Evolutionary conservation across 2,329 filamentous ascomycete species (phyloP), one percentile per base, ranked within the genome.

Genomic region (Fusarium austroafricanum): DNA sequence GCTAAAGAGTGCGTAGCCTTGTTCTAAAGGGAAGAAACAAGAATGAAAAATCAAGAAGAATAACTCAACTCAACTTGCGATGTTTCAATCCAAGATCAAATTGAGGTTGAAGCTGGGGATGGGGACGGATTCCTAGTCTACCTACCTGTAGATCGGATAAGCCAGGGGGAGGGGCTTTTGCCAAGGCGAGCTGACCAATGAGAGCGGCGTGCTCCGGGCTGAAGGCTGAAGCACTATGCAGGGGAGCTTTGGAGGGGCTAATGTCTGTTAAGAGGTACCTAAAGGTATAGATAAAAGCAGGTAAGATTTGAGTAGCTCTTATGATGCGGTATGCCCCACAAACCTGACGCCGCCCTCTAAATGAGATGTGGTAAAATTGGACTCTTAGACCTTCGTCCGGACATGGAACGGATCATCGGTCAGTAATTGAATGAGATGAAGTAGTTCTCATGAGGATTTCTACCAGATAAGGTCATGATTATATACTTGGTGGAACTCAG

Each of bases 241-340:
- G 63, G 63, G 63, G 58, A 50, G 58, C 33, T 55, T 39, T 3
- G 51, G 43, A 59, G 58, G 49, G 59, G 55, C 54, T 28, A 26
- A 55, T 23, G 31, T 20, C 49, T 31, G 29, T 31, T 31, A 31
- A 31, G 29, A 14, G 14, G 14, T 31, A 31, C 29, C 10, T 31
- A 31, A 14, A 31, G 6, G 8, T 14, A 11, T 31, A 31, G 29
- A 31, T 10, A 31, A 31, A 31, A 12, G 8, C 6, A 12, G 29
- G 12, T 31, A 14, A 14, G 29, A 31, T 31, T 31, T 31, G 10
- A 31, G 29, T 31, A 31, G 29, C 11, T 31, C 10, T 31, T 31
- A 31, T 31, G 28, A 10, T 12, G 9, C 7, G 28, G 11, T 26
- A 12, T 29, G 29, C 29, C 29, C 29, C 29, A 31, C 29, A 31